Evolutionary conservation across 139 green algal species (phyloP).

Genomic region (Coelastrella sp.): DNA sequence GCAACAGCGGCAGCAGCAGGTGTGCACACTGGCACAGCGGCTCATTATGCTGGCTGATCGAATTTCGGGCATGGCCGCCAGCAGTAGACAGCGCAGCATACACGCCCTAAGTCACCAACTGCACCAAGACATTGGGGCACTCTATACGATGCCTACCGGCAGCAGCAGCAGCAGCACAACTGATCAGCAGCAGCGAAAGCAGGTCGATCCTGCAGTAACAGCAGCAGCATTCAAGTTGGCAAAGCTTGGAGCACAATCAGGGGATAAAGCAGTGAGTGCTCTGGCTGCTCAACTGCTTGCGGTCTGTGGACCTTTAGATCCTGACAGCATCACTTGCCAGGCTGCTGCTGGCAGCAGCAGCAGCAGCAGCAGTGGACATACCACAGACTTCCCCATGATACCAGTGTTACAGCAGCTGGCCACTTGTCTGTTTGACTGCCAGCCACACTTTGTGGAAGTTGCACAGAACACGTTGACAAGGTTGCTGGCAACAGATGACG

Average conservation of each 20-base stretch:
- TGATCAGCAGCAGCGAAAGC: not conserved
- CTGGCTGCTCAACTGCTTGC: conserved; percentile 66
- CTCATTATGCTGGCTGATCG: conserved; percentile 19
- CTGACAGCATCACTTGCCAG: conserved; percentile 63
- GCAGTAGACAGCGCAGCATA: conserved; percentile 9
- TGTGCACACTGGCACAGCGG: not conserved
- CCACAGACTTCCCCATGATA: not conserved
- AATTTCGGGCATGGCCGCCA: not conserved
- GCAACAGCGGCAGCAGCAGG: not conserved
- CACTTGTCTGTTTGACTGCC: conserved; percentile 55
- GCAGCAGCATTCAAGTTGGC: conserved; percentile 62
- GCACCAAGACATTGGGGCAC: not conserved
- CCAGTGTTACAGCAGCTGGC: conserved; percentile 15
- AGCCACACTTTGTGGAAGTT: conserved; percentile 48
- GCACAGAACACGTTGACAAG: conserved; percentile 54
- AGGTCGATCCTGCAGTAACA: conserved; percentile 47
- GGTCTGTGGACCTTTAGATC: conserved; percentile 57
- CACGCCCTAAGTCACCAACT: not conserved
- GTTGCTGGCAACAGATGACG: conserved; percentile 48
- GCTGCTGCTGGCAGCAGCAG: not conserved
- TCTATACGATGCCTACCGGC: not conserved
- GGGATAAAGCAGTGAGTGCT: conserved; percentile 52
- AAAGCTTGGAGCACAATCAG: conserved; percentile 49
- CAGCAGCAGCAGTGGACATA: not conserved
- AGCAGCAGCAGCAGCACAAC: not conserved